Evolutionary conservation across 768 basidiomycete genomes (phyloP), one percentile per base, ranked within the genome.

Genomic region (Butyriboletus loyo): DNA sequence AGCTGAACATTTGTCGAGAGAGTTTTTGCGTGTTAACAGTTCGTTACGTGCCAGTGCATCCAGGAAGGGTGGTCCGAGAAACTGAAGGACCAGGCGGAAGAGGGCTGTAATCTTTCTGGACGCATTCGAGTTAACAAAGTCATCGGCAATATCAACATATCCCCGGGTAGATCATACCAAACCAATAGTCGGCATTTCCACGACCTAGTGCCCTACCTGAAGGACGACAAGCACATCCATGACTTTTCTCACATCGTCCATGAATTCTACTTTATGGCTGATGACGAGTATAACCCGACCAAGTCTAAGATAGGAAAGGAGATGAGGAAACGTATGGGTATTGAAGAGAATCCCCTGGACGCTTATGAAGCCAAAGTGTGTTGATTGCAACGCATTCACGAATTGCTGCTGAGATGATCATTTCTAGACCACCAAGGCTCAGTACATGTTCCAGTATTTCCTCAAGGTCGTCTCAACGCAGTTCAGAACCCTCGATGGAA

Each of bases 361-460:
- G 79, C 75, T 27, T 77, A 79, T 24, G 72, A 79, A 50, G 84
- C 75, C 42, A 77, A 76, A 65, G 85, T 88, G 58, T 22, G 78
- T 71, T 13, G n/a, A 43, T 34, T 31, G n/a, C 17, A 4, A 36
- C 19, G 40, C 28, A 40, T 15, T 17, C 13, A 21, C 11, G 49
- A 55, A 19, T 41, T 36, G 36, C 39, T 53, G 34, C 39, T 58
- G 19, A 63, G 41, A 21, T 17, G 1, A 7, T 28, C 34, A 3
- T 28, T 28, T 19, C 2, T 52, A 90, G 87, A 93, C 92, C 1
- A 74, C 71, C 58, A 88, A 89, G 65, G 72, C 85, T 24, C 82
- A 92, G 59, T 96, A 92, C 69, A 94, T 97, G 92, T 97, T 93
- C 81, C 93, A 98, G 66, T 96, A 98, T 72, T 98, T 98, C 84